These are phyloP conservation scores for Brettanomyces anomalus DNA, from an alignment of 805 yeast species.

Conservation along the genomic window DNA sequence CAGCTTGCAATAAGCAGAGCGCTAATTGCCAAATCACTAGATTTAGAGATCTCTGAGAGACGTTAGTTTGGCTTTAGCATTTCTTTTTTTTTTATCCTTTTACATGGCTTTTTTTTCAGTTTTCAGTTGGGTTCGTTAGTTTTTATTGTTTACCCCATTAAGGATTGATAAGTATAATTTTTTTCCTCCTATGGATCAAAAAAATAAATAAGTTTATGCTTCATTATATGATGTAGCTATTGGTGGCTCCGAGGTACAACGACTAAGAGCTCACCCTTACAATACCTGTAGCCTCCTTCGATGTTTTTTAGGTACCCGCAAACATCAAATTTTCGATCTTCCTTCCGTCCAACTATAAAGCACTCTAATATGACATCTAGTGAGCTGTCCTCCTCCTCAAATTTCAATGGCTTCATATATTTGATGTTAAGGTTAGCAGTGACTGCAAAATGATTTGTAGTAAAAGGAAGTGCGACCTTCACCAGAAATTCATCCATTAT, in stretches of 20 bases:
- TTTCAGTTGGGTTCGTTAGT: not conserved
- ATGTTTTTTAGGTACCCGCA: slow-evolving; percentile 13
- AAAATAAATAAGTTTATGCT: not conserved
- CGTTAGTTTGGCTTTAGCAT: too few relatives aligned
- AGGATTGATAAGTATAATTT: not conserved
- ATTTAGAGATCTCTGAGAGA: not conserved
- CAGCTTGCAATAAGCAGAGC: slow-evolving; percentile 9
- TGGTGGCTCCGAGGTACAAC: slow-evolving; percentile 14
- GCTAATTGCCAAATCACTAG: not conserved
- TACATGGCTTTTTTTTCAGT: not conserved
- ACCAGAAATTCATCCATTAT: slow-evolving; percentile 45
- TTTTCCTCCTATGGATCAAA: not conserved
- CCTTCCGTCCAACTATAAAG: slow-evolving; percentile 8
- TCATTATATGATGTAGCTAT: not conserved
- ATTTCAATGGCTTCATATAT: slow-evolving; percentile 25
- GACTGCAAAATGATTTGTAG: slow-evolving; percentile 38
- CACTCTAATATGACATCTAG: slow-evolving; percentile 17
- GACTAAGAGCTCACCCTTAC: slow-evolving; percentile 18
- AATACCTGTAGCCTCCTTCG: slow-evolving; percentile 11
- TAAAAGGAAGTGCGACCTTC: slow-evolving; percentile 38
- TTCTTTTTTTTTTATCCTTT: too few relatives aligned
- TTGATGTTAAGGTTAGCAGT: slow-evolving; percentile 38
- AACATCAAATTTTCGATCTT: slow-evolving; percentile 14
- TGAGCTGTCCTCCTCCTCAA: slow-evolving; percentile 4
- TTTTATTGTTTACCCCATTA: not conserved